A percentile compares a stretch with the other conserved stretches of the same genome.
Conservation (phyloP, 768 basidiomycete species). For the Trametes meyenii region DNA sequence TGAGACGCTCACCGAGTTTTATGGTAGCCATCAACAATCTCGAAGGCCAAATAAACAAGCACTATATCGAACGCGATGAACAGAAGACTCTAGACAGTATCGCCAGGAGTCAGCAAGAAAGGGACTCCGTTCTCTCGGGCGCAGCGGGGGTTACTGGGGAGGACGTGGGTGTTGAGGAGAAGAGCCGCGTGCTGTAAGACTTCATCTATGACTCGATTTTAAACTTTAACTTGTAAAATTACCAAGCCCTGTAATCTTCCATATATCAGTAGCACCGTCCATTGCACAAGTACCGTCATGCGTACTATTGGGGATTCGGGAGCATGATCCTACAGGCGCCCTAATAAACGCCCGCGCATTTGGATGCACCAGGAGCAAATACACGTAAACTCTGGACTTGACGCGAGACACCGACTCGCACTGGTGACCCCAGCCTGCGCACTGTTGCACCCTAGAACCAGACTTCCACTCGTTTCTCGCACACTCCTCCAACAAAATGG, state of each 20-base stretch:
- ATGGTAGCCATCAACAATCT: conserved; percentile 11
- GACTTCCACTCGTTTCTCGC: neutral
- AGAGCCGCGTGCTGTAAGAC: conserved; percentile 6
- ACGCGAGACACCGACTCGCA: neutral
- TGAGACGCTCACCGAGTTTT: too few species aligned
- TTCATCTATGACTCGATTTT: too few species aligned
- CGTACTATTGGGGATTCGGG: too few species aligned
- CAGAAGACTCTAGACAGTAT: neutral
- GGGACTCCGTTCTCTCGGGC: conserved; percentile 17
- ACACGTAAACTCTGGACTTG: conserved; percentile 4
- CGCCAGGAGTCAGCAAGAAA: conserved; percentile 12
- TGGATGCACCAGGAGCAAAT: conserved; percentile 8
- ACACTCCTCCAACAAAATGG: conserved; percentile 57
- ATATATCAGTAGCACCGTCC: too few species aligned
- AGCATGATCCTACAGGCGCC: too few species aligned
- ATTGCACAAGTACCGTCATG: too few species aligned
- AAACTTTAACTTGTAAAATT: neutral
- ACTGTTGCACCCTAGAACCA: neutral
- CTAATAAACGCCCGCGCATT: neutral
- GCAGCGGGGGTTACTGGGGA: conserved; percentile 18
- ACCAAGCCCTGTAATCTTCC: neutral
- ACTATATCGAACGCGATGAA: conserved; percentile 3
- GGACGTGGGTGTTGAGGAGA: conserved; percentile 16
- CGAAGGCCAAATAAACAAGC: conserved; percentile 1
- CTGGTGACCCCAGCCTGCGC: neutral